A percentile compares a stretch with the other conserved stretches of the same genome.
phyloP scores from a whole-genome alignment of 2,329 filamentous ascomycete species.

The Beauveria varroae region DNA sequence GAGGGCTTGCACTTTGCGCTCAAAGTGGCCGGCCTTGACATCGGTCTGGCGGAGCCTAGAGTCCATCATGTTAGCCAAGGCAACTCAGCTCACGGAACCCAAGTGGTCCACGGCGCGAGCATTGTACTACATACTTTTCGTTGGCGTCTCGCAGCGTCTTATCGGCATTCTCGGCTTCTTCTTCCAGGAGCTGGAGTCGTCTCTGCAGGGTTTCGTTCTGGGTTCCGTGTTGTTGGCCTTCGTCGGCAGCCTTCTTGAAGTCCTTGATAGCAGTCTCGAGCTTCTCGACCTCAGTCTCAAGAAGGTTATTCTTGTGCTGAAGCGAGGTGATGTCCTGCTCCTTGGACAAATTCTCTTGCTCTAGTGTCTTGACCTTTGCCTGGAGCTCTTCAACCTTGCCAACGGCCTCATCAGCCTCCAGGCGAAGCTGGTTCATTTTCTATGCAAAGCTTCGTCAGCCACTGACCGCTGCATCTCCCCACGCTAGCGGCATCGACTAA shows the following conservation, averaged over 20 bases:
- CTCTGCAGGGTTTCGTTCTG: constrained; percentile 89
- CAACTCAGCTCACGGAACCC: not conserved
- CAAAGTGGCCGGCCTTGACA: constrained; percentile 97
- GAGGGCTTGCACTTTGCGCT: constrained; percentile 97
- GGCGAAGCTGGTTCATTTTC: constrained; percentile 93
- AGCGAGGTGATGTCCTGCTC: constrained; percentile 98
- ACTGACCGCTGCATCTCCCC: constrained; percentile 10
- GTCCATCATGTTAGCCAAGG: constrained; percentile 13
- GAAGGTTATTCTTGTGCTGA: constrained; percentile 86
- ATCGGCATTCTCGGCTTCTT: constrained; percentile 94
- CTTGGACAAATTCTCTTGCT: constrained; percentile 93
- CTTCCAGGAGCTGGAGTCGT: constrained; percentile 91
- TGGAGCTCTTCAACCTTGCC: constrained; percentile 82
- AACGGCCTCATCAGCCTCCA: constrained; percentile 82
- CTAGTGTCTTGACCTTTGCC: constrained; percentile 76
- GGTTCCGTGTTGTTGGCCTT: constrained; percentile 73
- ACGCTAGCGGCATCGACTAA: not conserved
- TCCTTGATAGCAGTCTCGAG: constrained; percentile 77
- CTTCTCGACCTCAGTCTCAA: constrained; percentile 90
- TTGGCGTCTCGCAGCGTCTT: constrained; percentile 95
- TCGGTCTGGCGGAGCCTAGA: constrained; percentile 93
- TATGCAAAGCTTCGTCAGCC: constrained; percentile 31
- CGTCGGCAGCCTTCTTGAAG: constrained; percentile 77
- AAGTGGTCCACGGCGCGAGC: not conserved
- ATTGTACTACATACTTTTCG: constrained; percentile 71